These are phyloP conservation scores for Psilocybe subaeruginosa DNA, from an alignment of 768 basidiomycete genomes.

Conservation along the genomic window DNA sequence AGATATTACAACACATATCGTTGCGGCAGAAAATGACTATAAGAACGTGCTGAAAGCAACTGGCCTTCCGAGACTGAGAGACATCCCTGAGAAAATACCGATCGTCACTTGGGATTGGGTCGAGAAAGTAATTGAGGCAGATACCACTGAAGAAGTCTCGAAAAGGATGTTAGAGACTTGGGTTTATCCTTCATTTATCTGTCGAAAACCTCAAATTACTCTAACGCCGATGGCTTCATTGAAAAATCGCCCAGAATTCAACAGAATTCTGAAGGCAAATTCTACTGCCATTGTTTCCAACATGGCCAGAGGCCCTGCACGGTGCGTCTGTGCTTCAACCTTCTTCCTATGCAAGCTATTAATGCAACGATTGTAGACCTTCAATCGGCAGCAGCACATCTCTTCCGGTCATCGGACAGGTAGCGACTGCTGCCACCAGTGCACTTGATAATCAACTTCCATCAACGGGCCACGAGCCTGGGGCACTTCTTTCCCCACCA, in stretches of 20 bases:
- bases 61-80: constrained; percentile 48
- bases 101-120: constrained; percentile 71
- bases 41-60: constrained; percentile 40
- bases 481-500: constrained; percentile 18
- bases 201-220: not conserved
- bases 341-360: not conserved
- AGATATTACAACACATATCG: constrained; percentile 63
- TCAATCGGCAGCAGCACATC: not conserved
- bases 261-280: not conserved
- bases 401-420: not conserved
- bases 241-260: not conserved
- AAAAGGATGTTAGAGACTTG: not conserved
- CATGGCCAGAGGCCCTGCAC: not conserved
- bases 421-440: not conserved
- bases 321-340: not conserved
- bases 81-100: constrained; percentile 69
- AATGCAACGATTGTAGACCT: not conserved
- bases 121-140: constrained; percentile 37
- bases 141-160: not conserved
- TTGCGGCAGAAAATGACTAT: constrained; percentile 45
- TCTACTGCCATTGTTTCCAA: not conserved
- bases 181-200: not conserved
- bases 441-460: not conserved
- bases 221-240: not conserved
- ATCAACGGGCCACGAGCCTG: not conserved